Evolutionary conservation across 2,329 filamentous ascomycete genomes (phyloP).

Genomic region (Penicillium psychrosexuale): DNA sequence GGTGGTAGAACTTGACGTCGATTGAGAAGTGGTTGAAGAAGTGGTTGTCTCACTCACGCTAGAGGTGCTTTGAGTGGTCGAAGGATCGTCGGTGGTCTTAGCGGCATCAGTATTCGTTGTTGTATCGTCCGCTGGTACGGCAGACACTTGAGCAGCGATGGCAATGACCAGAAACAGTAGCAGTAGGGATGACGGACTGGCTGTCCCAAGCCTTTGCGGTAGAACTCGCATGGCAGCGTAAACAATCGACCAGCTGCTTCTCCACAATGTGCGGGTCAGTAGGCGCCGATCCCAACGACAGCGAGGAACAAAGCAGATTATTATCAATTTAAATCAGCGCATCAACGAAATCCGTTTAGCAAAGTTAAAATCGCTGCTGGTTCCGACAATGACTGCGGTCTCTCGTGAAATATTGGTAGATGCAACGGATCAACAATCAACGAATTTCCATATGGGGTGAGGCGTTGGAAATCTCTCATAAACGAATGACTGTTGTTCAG

Average conservation of each 20-base stretch:
- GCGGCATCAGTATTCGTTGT: constrained; percentile 19
- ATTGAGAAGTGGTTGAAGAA: constrained; percentile 14
- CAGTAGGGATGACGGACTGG: constrained; percentile 15
- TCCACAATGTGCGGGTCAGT: constrained; percentile 24
- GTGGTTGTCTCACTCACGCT: constrained; percentile 19
- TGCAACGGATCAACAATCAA: constrained; percentile 4
- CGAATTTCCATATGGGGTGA: neutral
- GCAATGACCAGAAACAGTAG: constrained; percentile 16
- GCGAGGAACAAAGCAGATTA: constrained; percentile 10
- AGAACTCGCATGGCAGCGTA: constrained; percentile 21
- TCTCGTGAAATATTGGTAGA: constrained; percentile 2
- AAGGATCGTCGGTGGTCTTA: constrained; percentile 24
- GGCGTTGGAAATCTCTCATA: neutral
- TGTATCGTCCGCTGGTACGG: constrained; percentile 17
- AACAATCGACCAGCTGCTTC: constrained; percentile 19
- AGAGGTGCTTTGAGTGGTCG: constrained; percentile 22
- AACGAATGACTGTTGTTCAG: constrained; percentile 18
- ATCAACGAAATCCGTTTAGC: neutral
- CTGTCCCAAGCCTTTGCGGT: constrained; percentile 12
- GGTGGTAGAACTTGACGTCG: constrained; percentile 15
- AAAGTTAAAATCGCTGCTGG: neutral
- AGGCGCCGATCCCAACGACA: constrained; percentile 15
- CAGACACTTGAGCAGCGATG: constrained; percentile 18
- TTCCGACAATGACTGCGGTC: neutral
- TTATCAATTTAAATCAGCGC: neutral